Base-by-base conservation (phyloP, 805 yeast genomes). In the Barnettozyma pratensis region DNA sequence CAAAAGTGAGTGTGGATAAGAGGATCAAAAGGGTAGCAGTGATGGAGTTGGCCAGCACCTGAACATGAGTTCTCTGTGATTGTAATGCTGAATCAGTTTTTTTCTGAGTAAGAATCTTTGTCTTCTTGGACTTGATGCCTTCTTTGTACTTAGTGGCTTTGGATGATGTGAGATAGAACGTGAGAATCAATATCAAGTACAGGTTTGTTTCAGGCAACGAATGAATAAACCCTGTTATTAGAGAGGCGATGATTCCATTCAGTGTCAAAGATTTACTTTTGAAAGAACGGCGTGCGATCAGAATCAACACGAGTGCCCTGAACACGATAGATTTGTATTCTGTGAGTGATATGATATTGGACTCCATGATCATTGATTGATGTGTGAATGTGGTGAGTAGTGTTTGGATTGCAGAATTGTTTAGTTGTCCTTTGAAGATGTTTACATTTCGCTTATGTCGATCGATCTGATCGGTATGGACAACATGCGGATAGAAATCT, bases 21-120 rank as follows among this genome's bases (percentile, higher is more conserved):
- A 71, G 5, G 4, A 73, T 67, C 28, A 71, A 53, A 0, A 66
- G 26, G 2, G 73, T 55, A 3, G 77, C 74, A 29, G 65, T 55
- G 1, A 64, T 51, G 4, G 77, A 72, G 49, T 73, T 73, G 36
- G 70, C 62, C 28, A 73, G 50, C 8, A 73, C 77, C 57, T 73
- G 77, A 26, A 70, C 54, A 46, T 68, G 65, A 9, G 69, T 69
- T 31, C 77, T 56, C 14, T 71, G 70, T 1, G 61, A 45, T 3
- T 59, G 60, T 6, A 62, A 65, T 26, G 52, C 56, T 5, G 62
- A 53, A 5, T 41, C 14, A 1, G 46, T 25, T 3, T 48, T 48
- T 8, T 46, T 44, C 12, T 36, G 3, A 4, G 8, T 36, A n/a
- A 62, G 56, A 2, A 58, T 48, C 25, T 57, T 65, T 3, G 72